Evolutionary conservation across 169 alveolate genomes (phyloP).

Genomic region (Ichthyophthirius multifiliis): DNA sequence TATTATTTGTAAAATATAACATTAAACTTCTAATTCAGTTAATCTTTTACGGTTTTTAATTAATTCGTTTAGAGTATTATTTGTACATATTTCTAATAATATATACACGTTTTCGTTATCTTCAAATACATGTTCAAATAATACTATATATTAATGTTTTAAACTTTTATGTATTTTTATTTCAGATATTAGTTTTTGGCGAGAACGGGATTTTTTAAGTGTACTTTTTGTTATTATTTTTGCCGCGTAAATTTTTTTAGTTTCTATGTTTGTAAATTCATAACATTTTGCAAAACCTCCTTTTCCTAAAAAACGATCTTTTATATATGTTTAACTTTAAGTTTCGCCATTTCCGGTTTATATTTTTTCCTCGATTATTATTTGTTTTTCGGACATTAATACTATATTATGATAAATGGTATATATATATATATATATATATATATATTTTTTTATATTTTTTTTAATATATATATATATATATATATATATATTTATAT

Average conservation of each 20-base stretch:
- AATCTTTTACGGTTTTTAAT: constrained; percentile 56
- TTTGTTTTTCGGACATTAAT: too few species aligned
- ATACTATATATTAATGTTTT: constrained; percentile 55
- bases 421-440: too few species aligned
- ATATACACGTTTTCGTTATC: constrained; percentile 72
- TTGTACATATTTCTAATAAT: constrained; percentile 63
- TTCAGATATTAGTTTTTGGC: constrained; percentile 71
- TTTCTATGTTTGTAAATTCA: constrained; percentile 45
- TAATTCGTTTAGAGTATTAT: constrained; percentile 66
- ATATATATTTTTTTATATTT: too few species aligned
- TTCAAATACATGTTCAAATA: constrained; percentile 75
- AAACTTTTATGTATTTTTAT: constrained; percentile 61
- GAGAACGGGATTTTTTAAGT: constrained; percentile 51
- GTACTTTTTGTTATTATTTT: constrained; percentile 61
- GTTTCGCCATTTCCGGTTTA: too few species aligned
- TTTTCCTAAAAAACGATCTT: constrained; percentile 70
- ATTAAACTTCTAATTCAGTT: constrained; percentile 56
- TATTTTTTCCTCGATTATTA: too few species aligned
- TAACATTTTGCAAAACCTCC: constrained; percentile 79
- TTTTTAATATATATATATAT: too few species aligned
- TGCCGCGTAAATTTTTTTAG: constrained; percentile 53
- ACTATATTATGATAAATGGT: too few species aligned
- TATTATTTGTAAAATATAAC: constrained; percentile 42
- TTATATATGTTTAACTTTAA: too few species aligned
- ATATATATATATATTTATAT: too few species aligned